These are phyloP conservation scores for Lentinus tigrinus DNA, from an alignment of 768 basidiomycete species.

Conservation along the genomic window DNA sequence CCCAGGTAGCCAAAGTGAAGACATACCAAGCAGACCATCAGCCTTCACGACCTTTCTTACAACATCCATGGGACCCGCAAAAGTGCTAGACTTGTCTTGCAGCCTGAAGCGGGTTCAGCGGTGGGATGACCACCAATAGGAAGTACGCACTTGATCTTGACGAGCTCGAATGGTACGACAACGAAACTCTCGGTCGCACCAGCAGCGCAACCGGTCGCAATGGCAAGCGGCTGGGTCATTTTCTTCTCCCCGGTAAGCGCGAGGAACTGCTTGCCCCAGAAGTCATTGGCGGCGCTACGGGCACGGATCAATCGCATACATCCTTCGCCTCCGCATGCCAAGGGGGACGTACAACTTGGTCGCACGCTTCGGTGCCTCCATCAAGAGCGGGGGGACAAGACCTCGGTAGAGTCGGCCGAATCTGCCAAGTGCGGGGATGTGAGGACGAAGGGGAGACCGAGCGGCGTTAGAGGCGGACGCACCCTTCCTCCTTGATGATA, in stretches of 20 bases:
- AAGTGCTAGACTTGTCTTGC: constrained; percentile 91
- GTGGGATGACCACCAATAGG: neutral
- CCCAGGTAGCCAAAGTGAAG: too few relatives aligned
- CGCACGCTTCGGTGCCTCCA: constrained; percentile 98
- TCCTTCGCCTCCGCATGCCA: neutral
- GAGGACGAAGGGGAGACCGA: constrained; percentile 5
- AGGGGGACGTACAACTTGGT: constrained; percentile 76
- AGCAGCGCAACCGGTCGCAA: constrained; percentile 89
- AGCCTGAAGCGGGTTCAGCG: constrained; percentile 43
- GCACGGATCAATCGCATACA: neutral
- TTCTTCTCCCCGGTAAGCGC: constrained; percentile 63
- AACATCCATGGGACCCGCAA: constrained; percentile 89
- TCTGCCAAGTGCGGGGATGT: constrained; percentile 36
- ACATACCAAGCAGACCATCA: constrained; percentile 71
- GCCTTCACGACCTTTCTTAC: constrained; percentile 74
- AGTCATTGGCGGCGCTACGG: constrained; percentile 81
- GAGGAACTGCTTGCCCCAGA: constrained; percentile 87
- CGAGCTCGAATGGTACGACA: constrained; percentile 95
- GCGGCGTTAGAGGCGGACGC: constrained; percentile 22
- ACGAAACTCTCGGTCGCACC: constrained; percentile 96
- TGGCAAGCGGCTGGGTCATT: constrained; percentile 88
- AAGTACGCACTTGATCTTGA: constrained; percentile 71
- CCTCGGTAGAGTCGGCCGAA: constrained; percentile 88
- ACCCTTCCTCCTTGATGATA: constrained; percentile 94
- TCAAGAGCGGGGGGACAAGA: constrained; percentile 89